Conservation (phyloP, 441 rosid genomes). For the Syzygium syzygioides region DNA sequence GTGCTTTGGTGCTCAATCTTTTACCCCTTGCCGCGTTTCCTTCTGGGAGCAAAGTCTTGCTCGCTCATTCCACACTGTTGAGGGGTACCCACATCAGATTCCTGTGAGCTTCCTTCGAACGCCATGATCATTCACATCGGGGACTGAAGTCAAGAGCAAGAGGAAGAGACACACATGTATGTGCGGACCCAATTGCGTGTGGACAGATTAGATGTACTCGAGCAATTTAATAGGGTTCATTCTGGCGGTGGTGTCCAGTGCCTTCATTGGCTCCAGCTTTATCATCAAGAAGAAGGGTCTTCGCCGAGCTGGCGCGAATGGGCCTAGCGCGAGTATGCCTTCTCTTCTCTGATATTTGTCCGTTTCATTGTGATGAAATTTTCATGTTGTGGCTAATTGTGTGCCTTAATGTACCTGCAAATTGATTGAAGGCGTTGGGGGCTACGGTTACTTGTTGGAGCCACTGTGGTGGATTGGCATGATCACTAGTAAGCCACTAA, state of each 20-base stretch:
- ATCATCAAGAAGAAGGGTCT: conserved; percentile 11
- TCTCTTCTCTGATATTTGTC: not conserved
- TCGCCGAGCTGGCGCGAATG: conserved; percentile 5
- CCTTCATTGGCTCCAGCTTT: conserved; percentile 8
- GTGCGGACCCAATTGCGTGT: not conserved
- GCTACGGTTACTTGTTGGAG: not conserved
- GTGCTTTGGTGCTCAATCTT: not conserved
- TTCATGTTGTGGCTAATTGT: not conserved
- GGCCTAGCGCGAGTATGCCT: conserved; percentile 2
- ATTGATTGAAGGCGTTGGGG: not conserved
- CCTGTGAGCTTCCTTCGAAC: not conserved
- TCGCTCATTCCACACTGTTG: not conserved
- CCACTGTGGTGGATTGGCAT: conserved; percentile 3
- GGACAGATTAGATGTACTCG: conserved; percentile 6
- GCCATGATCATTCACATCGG: not conserved
- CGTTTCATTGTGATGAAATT: not conserved
- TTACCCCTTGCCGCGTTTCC: not conserved
- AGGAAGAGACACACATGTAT: not conserved
- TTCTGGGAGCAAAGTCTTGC: not conserved
- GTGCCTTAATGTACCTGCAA: not conserved
- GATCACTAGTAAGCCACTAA: not conserved
- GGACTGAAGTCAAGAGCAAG: not conserved
- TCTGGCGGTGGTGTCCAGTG: conserved; percentile 5
- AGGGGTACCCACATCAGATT: not conserved
- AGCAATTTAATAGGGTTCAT: conserved; percentile 6